A percentile compares a stretch with the other conserved stretches of the same genome.
Conservation (phyloP, 148 eudicot genomes). For the Spergularia marina region DNA sequence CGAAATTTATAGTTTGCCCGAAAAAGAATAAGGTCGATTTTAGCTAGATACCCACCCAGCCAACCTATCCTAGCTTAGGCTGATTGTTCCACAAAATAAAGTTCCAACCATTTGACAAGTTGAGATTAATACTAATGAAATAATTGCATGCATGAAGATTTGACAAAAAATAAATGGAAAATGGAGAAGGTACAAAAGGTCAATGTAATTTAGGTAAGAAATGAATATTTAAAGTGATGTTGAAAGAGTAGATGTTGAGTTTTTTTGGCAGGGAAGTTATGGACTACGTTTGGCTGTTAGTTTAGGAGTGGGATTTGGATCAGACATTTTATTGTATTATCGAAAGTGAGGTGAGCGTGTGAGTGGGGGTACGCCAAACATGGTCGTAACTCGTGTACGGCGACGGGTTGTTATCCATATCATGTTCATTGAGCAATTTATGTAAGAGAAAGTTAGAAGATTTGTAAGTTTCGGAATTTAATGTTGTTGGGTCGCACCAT, state of each 20-base stretch:
- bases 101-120: too few relatives aligned
- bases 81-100: too few relatives aligned
- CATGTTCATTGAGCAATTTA: too few relatives aligned
- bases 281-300: constrained; percentile 1
- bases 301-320: constrained; percentile 2
- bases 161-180: neutral
- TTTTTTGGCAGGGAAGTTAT: neutral
- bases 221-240: neutral
- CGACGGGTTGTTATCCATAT: constrained; percentile 3
- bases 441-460: too few relatives aligned
- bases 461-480: neutral
- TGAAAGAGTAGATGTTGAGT: neutral
- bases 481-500: constrained; percentile 6
- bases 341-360: too few relatives aligned
- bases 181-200: neutral
- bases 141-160: neutral
- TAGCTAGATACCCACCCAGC: too few relatives aligned
- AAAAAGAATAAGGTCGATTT: too few relatives aligned
- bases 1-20: too few relatives aligned
- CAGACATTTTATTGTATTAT: neutral
- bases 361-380: constrained; percentile 9
- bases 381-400: neutral
- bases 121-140: neutral
- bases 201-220: neutral
- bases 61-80: too few relatives aligned